Evolutionary conservation across 441 rosid species (phyloP), one percentile per base, ranked within the genome.

Genomic region (Cnidoscolus chayamansa): DNA sequence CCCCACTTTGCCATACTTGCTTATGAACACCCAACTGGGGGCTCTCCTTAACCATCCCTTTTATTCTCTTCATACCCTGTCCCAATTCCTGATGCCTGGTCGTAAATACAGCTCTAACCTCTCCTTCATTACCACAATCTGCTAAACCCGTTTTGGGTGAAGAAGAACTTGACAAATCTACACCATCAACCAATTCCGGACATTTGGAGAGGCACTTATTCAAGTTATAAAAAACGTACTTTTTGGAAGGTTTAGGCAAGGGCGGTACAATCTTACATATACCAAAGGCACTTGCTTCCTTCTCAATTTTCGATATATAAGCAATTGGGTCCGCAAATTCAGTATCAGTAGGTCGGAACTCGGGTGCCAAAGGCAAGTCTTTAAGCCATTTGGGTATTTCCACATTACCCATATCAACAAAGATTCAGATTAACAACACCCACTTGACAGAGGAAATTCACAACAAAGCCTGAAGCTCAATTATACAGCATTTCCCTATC

Each of bases 1-100:
- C 95, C 54, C 99, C 99, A 85, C 98, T 96, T 77, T 96, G 98
- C 99, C 99, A 96, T 57, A 96, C 98, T 81, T 93, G 97, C 86
- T 87, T 94, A 67, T 84, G 88, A 56, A 80, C 97, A 71, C 85
- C 86, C 67, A 72, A 54, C 43, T 78, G 87, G 30, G 78, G 81
- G 85, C 63, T 81, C 65, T 69, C 85, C 81, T 72, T 83, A 11
- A 51, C 78, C 43, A 74, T 60, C 69, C 87, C 97, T 81, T 86
- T 96, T 3, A 17, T n/a, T 78, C 70, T 89, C 82, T 88, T 93
- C 65, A 74, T 79, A 79, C 74, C 73, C 78, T 86, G 91, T 1
- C 98, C 99, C 84, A 96, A 80, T 84, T 96, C 98, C 78, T 92
- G 99, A 56, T 90, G 97, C 81, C 99, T 90, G 54, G 99, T 96